Evolutionary conservation across 495 filamentous ascomycete species (phyloP), one percentile per base, ranked within the genome.

Genomic region (Chaetomium fimeti): DNA sequence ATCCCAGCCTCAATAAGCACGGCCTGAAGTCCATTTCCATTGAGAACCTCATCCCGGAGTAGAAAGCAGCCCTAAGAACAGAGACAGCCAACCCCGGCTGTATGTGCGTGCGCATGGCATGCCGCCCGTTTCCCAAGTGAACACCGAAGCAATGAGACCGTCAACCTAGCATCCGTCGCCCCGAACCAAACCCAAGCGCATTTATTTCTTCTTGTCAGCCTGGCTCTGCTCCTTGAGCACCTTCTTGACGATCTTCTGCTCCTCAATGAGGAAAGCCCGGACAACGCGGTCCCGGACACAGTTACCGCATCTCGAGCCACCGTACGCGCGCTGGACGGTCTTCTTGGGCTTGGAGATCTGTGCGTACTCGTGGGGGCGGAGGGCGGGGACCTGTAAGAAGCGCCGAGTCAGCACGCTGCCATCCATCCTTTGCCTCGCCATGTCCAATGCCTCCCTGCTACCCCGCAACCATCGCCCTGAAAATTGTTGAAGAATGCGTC

Each of bases 221-320:
- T 75, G 69, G 73, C 68, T 77, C 72, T 83, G 80, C 77, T 97
- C 92, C 87, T 95, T 93, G 79, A 96, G 87, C 73, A 98, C 94
- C 90, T 98, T 98, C 91, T 99, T 98, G 81, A 99, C 95, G 72
- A 99, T 97, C 91, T 98, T 98, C 85, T 99, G 94, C 87, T 99
- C 94, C 85, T 98, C 94, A 70, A 98, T 97, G 83, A 98, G 82
- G 88, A 97, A 98, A 52, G 94, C 95, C 68, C 95, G 90, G 62
- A 96, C 90, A 69, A 99, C 87, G 69, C 94, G 86, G 85, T 99
- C 95, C 83, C 93, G 93, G 72, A 98, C 94, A 80, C 94, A 99
- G 84, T 93, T 96, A 71, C 91, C 91, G 85, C 94, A 99, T 82
- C 94, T 88, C 68, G 92, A 96, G 76, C 94, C 95, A 79, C 94